Base-by-base conservation (phyloP, 169 alveolate species). In the Cryptosporidium felis region DNA sequence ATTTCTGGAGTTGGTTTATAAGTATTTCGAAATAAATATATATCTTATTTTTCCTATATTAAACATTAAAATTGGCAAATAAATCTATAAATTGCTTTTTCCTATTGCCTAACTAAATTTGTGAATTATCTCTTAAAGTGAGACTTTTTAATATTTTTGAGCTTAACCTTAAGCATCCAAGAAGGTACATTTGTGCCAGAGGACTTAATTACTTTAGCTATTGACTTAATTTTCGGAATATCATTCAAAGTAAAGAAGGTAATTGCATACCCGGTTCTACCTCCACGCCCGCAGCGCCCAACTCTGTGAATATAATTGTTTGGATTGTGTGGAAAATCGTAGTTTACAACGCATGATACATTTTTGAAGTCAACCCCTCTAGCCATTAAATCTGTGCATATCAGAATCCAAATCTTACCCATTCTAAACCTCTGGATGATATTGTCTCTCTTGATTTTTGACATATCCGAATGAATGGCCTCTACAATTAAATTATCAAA, bases 231-330 rank as follows among this genome's bases (percentile, higher is more conserved):
- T 46, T 85, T 81, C 51, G 90, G 92, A 23, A 89, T 88, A 80
- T 96, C 98, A 38, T 92, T 94, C 67, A 94, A 93, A 18, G 96
- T 95, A 53, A 92, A 92, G 40, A 94, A 91, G 21, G 98, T 94
- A 51, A 94, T 91, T 5, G 98, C 97, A 65, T 79, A 80, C 23
- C 98, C 98, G 44, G 81, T 79, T 88, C 92, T 91, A 10, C 97
- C 98, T 0, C 98, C 99, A 62, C 99, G 92, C 16, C 99, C 99
- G n/a, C 99, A 95, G 80, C 99, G 94, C 9, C 99, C 99, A 26
- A 97, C 95, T 82, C 99, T 94, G 91, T 98, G 99, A 44, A 98
- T 94, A 90, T 97, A 98, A 65, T 93, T 94, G 42, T 95, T 94
- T 21, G 95, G 91, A 18, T 95, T 92, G 82, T 92, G 94, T n/a